Conservation (phyloP, 345 rosid genomes). For the Hirschfeldia incana region DNA sequence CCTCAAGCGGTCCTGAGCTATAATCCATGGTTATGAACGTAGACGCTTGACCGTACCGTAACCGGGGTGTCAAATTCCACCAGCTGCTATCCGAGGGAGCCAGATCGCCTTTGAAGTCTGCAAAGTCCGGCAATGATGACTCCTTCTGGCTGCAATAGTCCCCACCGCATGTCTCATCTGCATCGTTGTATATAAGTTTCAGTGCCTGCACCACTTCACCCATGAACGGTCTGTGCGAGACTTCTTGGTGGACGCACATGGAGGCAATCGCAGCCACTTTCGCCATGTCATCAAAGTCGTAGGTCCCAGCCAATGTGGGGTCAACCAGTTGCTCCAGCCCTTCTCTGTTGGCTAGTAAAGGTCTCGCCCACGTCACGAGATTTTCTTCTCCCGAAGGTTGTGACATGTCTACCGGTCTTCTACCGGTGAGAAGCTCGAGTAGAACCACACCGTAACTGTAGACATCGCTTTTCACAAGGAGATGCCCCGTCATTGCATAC, state of each 20-base stretch:
- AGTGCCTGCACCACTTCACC: constrained; percentile 99
- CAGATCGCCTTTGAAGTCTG: constrained; percentile 73
- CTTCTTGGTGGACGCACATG: constrained; percentile 97
- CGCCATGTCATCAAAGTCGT: constrained; percentile 88
- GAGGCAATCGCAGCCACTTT: constrained; percentile 98
- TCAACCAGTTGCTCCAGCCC: constrained; percentile 86
- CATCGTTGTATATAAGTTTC: constrained; percentile 86
- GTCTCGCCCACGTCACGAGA: constrained; percentile 97
- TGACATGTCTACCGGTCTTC: constrained; percentile 99
- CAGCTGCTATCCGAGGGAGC: constrained; percentile 83
- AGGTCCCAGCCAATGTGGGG: constrained; percentile 72
- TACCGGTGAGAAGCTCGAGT: constrained; percentile 95
- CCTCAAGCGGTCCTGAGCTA: constrained; percentile 84
- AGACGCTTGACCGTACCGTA: constrained; percentile 73
- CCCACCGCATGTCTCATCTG: constrained; percentile 75
- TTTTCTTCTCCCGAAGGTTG: constrained; percentile 97
- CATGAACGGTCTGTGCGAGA: constrained; percentile 93
- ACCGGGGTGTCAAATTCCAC: constrained; percentile 89
- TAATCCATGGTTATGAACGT: constrained; percentile 94
- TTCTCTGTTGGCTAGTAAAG: constrained; percentile 77
- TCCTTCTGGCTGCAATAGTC: constrained; percentile 85
- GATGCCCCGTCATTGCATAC: constrained; percentile 99
- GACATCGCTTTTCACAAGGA: constrained; percentile 97
- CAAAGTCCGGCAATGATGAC: constrained; percentile 73
- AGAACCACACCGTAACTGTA: constrained; percentile 98